phyloP scores from a whole-genome alignment of 2,329 filamentous ascomycete genomes.

The Monosporascus sp. region DNA sequence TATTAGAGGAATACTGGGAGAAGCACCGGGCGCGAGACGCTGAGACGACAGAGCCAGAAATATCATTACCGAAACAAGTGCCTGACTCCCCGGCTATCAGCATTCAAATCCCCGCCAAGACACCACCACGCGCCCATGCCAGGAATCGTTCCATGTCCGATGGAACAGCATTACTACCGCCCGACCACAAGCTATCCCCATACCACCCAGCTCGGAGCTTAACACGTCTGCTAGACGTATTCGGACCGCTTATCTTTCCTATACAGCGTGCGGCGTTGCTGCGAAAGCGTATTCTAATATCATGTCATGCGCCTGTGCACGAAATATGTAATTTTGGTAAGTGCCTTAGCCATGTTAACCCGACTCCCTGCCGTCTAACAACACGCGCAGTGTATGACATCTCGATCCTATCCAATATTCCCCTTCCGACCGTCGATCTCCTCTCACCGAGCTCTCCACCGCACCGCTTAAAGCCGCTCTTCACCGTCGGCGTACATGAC shows the following conservation, averaged over 20 bases:
- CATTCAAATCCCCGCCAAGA: constrained; percentile 31
- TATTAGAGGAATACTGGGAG: constrained; percentile 79
- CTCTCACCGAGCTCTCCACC: constrained; percentile 59
- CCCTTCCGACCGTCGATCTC: constrained; percentile 64
- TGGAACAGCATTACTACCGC: constrained; percentile 50
- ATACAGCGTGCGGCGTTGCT: constrained; percentile 82
- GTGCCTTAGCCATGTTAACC: constrained; percentile 8
- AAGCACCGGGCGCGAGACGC: constrained; percentile 44
- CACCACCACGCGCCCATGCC: constrained; percentile 36
- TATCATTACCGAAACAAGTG: constrained; percentile 35
- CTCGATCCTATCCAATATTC: constrained; percentile 87
- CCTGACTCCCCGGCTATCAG: constrained; percentile 47
- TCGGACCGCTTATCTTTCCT: constrained; percentile 89
- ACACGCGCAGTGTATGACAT: constrained; percentile 74
- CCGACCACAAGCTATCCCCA: constrained; percentile 63
- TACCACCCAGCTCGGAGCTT: constrained; percentile 87
- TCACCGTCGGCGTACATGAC: constrained; percentile 89
- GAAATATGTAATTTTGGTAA: constrained; percentile 83
- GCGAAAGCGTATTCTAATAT: constrained; percentile 81
- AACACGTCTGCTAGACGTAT: constrained; percentile 68
- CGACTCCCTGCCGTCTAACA: constrained; percentile 11
- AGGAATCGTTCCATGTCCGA: constrained; percentile 59
- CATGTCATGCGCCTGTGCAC: constrained; percentile 81
- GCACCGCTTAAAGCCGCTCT: constrained; percentile 73
- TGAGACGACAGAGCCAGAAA: constrained; percentile 29